Evolutionary conservation across 306 rosid genomes (phyloP).

Genomic region (Rosa rugosa): DNA sequence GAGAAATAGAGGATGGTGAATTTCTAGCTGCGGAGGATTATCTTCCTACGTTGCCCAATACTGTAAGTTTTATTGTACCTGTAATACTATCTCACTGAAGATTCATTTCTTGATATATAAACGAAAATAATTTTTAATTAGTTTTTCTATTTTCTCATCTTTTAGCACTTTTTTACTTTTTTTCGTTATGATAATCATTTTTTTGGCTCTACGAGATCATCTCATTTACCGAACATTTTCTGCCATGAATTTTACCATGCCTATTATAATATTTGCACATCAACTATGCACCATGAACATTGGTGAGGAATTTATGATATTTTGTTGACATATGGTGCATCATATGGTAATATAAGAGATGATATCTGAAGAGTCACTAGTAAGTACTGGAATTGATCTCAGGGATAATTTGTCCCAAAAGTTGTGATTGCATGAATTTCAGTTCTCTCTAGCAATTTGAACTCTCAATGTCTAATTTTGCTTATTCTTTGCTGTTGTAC

Average conservation of each 20-base stretch:
- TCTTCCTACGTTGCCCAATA: conserved; percentile 85
- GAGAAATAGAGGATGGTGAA: conserved; percentile 59
- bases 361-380: background rate
- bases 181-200: background rate
- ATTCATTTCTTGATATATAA: background rate
- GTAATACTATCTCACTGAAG: background rate
- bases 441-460: background rate
- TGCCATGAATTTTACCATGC: background rate
- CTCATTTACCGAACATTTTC: background rate
- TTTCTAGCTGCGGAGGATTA: conserved; percentile 58
- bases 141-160: background rate
- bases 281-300: background rate
- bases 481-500: conserved; percentile 31
- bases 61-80: conserved; percentile 58
- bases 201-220: background rate
- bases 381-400: background rate
- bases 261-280: background rate
- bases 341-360: background rate
- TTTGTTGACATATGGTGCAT: background rate
- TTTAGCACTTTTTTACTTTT: background rate
- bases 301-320: background rate
- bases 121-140: background rate
- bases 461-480: background rate
- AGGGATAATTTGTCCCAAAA: background rate
- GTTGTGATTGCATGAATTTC: background rate